Evolutionary conservation across 2,329 filamentous ascomycete species (phyloP).

Genomic region (Pseudovirgaria hyperparasitica): DNA sequence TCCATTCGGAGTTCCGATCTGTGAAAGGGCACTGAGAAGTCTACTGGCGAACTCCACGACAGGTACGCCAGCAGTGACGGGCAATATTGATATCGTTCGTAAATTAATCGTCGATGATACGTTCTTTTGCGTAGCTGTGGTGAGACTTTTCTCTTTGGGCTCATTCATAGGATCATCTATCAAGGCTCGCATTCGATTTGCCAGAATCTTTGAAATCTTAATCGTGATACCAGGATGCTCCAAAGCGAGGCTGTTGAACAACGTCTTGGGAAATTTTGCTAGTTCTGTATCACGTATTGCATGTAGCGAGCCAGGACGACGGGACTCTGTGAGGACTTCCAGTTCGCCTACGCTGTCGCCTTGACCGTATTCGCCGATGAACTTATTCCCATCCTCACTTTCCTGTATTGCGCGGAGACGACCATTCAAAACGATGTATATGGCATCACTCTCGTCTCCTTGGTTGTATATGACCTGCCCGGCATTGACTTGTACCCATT

Average conservation of each 20-base stretch:
- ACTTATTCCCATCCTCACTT: constrained; percentile 65
- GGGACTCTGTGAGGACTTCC: constrained; percentile 90
- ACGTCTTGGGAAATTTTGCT: constrained; percentile 85
- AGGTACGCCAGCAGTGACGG: constrained; percentile 81
- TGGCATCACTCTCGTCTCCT: constrained; percentile 91
- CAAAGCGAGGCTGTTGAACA: constrained; percentile 95
- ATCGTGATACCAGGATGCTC: constrained; percentile 98
- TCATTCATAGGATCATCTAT: constrained; percentile 68
- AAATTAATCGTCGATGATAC: constrained; percentile 83
- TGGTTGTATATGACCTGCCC: constrained; percentile 92
- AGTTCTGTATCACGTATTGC: constrained; percentile 94
- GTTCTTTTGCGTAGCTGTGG: constrained; percentile 44
- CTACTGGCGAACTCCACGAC: constrained; percentile 91
- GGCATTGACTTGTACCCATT: constrained; percentile 95
- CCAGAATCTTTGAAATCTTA: constrained; percentile 97
- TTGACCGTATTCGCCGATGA: constrained; percentile 86
- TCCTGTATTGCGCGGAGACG: constrained; percentile 77
- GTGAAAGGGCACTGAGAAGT: constrained; percentile 72
- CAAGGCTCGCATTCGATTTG: constrained; percentile 79
- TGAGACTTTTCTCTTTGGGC: constrained; percentile 48
- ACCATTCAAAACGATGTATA: constrained; percentile 94
- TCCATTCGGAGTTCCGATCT: constrained; percentile 80
- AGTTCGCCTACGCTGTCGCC: constrained; percentile 96
- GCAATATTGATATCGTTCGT: constrained; percentile 81
- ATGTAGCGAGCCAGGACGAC: constrained; percentile 79